Percentiles rank a stretch among this genome's conserved stretches.
Evolutionary conservation across 2,329 filamentous ascomycete species (phyloP).

Genomic region (Pestalotiopsis sp.): DNA sequence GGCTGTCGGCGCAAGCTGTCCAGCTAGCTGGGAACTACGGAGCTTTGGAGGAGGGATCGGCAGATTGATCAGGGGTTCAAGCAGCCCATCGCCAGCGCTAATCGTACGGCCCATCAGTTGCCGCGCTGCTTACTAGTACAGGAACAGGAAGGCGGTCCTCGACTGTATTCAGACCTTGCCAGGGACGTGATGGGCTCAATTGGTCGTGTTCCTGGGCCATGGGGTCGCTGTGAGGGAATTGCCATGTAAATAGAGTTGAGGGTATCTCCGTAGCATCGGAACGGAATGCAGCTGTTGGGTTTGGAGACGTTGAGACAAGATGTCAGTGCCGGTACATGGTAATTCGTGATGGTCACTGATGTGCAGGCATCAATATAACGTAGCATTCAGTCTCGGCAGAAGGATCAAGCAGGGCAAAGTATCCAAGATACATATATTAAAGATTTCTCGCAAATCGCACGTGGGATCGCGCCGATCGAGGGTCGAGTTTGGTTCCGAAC

Average conservation of each 20-base stretch:
- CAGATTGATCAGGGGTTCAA: background rate
- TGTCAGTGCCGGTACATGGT: background rate
- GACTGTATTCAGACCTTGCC: background rate
- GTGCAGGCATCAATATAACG: background rate
- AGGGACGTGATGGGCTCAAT: background rate
- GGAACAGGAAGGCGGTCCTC: background rate
- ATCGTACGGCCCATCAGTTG: background rate
- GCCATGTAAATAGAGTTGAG: background rate
- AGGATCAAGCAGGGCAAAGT: background rate
- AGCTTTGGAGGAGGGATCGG: background rate
- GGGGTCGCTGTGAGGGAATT: background rate
- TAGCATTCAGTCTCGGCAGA: background rate
- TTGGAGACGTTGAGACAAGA: background rate
- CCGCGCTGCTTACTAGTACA: background rate
- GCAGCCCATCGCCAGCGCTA: background rate
- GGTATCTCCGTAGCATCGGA: background rate
- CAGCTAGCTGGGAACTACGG: background rate
- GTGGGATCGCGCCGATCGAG: background rate
- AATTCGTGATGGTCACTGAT: background rate
- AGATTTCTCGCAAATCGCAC: background rate
- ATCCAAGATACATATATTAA: background rate
- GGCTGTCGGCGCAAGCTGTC: background rate
- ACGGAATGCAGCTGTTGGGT: background rate
- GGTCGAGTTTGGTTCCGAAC: background rate
- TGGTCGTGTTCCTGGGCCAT: too few relatives aligned